phyloP scores from a whole-genome alignment of 345 rosid species.

The Eutrema heterophyllum region DNA sequence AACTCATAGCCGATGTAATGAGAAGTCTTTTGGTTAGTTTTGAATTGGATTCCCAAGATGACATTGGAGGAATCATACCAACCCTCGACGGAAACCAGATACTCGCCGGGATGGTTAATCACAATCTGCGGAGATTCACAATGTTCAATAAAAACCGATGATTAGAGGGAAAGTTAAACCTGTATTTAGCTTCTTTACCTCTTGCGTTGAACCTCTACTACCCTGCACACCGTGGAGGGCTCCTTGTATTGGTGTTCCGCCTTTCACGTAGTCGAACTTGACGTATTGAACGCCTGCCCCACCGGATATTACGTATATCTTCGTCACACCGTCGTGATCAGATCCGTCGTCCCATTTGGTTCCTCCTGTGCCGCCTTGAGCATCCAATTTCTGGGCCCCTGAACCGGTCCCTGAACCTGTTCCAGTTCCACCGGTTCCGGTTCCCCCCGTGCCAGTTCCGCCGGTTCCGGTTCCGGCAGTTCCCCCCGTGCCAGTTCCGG shows the following conservation, averaged over 20 bases:
- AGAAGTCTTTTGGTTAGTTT: neutral
- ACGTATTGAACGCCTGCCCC: neutral
- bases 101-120: constrained; percentile 17
- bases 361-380: constrained; percentile 26
- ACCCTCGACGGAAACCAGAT: constrained; percentile 20
- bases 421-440: neutral
- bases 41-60: constrained; percentile 17
- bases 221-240: neutral
- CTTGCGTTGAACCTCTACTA: neutral
- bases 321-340: constrained; percentile 21
- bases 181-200: neutral
- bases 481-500: neutral
- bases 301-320: neutral
- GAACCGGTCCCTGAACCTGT: neutral
- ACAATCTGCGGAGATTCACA: neutral
- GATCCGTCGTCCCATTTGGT: constrained; percentile 28
- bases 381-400: neutral
- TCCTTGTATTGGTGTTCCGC: constrained; percentile 1
- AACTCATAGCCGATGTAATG: neutral
- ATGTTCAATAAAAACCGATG: neutral
- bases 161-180: neutral
- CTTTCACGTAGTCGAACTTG: constrained; percentile 21
- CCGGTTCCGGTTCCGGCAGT: neutral
- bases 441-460: accelerated
- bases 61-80: constrained; percentile 14